Percentiles rank a stretch among this genome's conserved stretches.
phyloP scores from a whole-genome alignment of 1,284 basidiomycete genomes.

The Cutaneotrichosporon dermatis region DNA sequence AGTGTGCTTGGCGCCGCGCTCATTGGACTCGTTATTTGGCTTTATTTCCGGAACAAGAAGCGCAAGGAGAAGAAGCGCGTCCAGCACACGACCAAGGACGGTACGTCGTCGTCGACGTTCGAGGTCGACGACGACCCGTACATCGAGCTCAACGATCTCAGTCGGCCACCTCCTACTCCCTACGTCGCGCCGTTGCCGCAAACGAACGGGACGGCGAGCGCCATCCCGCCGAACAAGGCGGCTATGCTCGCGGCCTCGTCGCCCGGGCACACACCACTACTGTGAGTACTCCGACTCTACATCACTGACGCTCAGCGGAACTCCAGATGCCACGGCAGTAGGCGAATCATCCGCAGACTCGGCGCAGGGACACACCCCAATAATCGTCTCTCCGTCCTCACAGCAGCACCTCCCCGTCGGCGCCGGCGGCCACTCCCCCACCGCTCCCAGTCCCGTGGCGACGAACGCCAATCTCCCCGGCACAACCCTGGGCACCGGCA shows the following conservation, averaged over 20 bases:
- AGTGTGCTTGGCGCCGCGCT: background rate
- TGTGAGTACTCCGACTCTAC: background rate
- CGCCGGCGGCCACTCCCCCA: background rate
- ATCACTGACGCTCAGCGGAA: too few species aligned
- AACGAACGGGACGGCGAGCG: background rate
- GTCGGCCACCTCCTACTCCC: background rate
- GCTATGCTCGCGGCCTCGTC: background rate
- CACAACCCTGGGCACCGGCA: background rate
- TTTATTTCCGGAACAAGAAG: background rate
- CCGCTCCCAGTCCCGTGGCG: background rate
- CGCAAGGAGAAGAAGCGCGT: background rate
- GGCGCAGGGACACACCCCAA: background rate
- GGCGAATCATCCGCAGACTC: background rate
- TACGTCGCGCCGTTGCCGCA: background rate
- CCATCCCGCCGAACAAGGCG: background rate
- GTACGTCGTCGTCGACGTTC: background rate
- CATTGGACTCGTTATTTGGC: background rate
- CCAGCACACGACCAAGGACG: background rate
- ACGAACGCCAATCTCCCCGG: background rate
- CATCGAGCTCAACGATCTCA: background rate
- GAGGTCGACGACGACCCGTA: conserved; percentile 3
- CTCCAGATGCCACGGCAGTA: background rate
- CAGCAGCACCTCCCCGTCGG: background rate
- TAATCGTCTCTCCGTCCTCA: too few species aligned
- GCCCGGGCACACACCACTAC: background rate